Evolutionary conservation across 140 eudicot genomes (phyloP), one percentile per base, ranked within the genome.

Genomic region (Bidens hawaiensis): DNA sequence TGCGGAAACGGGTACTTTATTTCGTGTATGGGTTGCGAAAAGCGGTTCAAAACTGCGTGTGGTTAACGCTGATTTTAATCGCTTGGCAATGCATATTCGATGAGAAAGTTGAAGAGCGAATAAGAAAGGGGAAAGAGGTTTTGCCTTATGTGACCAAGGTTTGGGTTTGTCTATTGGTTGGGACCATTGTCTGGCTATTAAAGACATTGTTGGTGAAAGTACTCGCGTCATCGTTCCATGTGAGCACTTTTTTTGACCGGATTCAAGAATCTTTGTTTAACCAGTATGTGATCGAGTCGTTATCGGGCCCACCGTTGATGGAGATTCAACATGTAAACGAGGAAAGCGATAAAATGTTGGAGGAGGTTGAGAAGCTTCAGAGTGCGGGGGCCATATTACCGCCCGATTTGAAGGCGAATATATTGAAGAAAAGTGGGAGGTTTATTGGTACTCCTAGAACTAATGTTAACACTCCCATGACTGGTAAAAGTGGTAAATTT

Each of bases 201-300:
- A 89, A 89, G 42, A 85, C 95, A 0, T 38, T 89, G 64, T 46
- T 89, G 1, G 93, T 89, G 36, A 89, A 89, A 82, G 84, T 75
- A 18, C 73, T 89, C 6, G 97, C 97, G 2, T 79, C 87, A 0
- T 80, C 95, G 19, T 89, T 89, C 55, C 97, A 89, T 24, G 97
- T 89, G 31, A 89, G 93, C 68, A 83, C 97, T 16, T 89, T 85
- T 50, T 89, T 89, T 63, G 96, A 91, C 61, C 84, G 98, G 55
- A 91, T 87, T 78, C 98, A 91, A 65, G 98, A 87, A 46, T 70
- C 95, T 21, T 69, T 89, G 74, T 89, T 89, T 33, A 85, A 89
- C 68, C 97, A 89, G 36, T 89, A 85, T 63, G 97, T 83, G 14
- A 89, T 89, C 9, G 89, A 83, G 76, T 76, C 95, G 2, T 72